Conservation (phyloP, 768 basidiomycete species). For the Mycena floridula region DNA sequence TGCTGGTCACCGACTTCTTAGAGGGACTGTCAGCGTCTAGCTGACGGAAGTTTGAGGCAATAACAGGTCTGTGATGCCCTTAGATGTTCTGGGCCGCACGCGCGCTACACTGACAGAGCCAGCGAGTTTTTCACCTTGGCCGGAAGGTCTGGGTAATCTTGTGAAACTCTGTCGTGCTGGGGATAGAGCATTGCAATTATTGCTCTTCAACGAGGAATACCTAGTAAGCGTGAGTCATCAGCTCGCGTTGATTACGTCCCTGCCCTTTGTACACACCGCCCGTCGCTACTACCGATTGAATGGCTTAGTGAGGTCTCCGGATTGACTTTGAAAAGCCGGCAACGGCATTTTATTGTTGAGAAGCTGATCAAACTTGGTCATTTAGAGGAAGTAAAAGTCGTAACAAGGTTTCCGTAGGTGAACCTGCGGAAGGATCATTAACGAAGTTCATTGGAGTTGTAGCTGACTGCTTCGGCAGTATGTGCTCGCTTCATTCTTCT, state of each 20-base stretch:
- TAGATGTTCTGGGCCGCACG: slow-evolving; percentile 88
- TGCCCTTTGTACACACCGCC: slow-evolving; percentile 90
- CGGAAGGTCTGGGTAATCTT: slow-evolving; percentile 71
- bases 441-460: slow-evolving; percentile 26
- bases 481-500: slow-evolving; percentile 33
- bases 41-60: slow-evolving; percentile 84
- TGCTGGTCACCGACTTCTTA: slow-evolving; percentile 77
- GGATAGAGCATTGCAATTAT: slow-evolving; percentile 91
- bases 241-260: slow-evolving; percentile 87
- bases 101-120: slow-evolving; percentile 87
- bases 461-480: slow-evolving; percentile 24
- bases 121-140: slow-evolving; percentile 76
- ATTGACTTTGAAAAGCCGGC: slow-evolving; percentile 63
- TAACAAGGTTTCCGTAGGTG: slow-evolving; percentile 81
- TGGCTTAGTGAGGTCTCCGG: slow-evolving; percentile 84
- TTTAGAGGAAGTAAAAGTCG: slow-evolving; percentile 84
- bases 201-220: slow-evolving; percentile 91
- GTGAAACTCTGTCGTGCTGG: slow-evolving; percentile 77
- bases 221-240: slow-evolving; percentile 85
- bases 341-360: slow-evolving; percentile 35
- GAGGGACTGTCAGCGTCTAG: too few species aligned
- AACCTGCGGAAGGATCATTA: slow-evolving; percentile 80
- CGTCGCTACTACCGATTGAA: slow-evolving; percentile 90
- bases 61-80: slow-evolving; percentile 90
- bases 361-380: slow-evolving; percentile 76